Evolutionary conservation across 2,329 filamentous ascomycete species (phyloP).

Genomic region (Falciphora oryzae): DNA sequence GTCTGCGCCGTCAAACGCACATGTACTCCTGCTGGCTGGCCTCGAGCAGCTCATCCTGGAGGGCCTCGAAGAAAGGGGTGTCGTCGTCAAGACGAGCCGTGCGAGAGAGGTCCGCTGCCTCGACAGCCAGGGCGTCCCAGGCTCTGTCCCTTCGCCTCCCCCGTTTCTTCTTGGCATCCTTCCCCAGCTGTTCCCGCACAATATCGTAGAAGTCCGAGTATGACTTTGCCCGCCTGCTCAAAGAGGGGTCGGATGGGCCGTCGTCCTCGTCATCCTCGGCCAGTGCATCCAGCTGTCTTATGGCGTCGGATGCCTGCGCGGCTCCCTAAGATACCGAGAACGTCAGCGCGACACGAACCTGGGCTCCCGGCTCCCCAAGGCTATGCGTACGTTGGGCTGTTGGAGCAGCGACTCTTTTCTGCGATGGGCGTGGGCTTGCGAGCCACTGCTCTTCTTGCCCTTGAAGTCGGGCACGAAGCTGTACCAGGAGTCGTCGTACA

Average conservation of each 20-base stretch:
- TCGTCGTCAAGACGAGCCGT: conserved; percentile 18
- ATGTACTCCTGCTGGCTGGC: conserved; percentile 81
- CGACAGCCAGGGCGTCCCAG: conserved; percentile 46
- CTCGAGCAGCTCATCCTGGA: conserved; percentile 66
- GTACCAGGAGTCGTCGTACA: conserved; percentile 86
- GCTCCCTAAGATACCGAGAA: conserved; percentile 37
- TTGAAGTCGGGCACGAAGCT: conserved; percentile 63
- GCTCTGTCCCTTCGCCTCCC: conserved; percentile 34
- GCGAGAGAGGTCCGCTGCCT: conserved; percentile 17
- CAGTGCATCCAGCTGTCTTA: conserved; percentile 51
- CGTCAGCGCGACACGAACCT: background rate
- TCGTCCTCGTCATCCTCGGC: conserved; percentile 50
- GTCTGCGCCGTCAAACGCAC: conserved; percentile 44
- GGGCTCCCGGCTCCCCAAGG: background rate
- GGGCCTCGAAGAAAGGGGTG: conserved; percentile 41
- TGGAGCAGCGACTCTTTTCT: conserved; percentile 66
- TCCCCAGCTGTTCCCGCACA: conserved; percentile 49
- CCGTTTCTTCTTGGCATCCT: conserved; percentile 39
- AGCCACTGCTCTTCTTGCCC: conserved; percentile 38
- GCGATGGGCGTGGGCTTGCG: conserved; percentile 48
- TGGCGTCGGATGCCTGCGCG: conserved; percentile 42
- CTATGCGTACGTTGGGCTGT: conserved; percentile 51
- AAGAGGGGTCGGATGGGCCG: conserved; percentile 59
- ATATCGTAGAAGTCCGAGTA: conserved; percentile 71
- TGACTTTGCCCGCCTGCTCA: conserved; percentile 65